Percentiles rank a stretch among this genome's conserved stretches.
These are phyloP conservation scores for Septoria petroselini DNA, from an alignment of 2,329 filamentous ascomycete genomes.

Conservation along the genomic window DNA sequence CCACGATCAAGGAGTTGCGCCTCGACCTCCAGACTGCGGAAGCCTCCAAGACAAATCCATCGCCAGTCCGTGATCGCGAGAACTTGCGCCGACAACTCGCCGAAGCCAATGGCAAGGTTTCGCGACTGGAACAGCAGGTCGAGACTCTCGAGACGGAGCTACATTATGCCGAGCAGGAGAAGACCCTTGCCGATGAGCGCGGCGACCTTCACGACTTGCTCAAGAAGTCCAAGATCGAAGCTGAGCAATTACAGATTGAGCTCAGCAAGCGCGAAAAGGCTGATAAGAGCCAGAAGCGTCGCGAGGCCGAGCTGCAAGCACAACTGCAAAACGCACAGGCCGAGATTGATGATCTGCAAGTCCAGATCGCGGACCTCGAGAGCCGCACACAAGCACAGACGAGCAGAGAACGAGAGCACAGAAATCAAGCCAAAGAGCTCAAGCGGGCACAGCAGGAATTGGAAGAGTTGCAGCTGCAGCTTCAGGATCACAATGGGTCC, in stretches of 20 bases:
- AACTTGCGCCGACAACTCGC: constrained; percentile 36
- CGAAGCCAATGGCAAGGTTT: constrained; percentile 38
- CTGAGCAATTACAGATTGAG: constrained; percentile 62
- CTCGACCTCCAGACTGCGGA: constrained; percentile 36
- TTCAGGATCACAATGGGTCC: constrained; percentile 46
- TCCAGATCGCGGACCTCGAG: constrained; percentile 53
- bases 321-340: constrained; percentile 62
- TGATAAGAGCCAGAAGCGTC: constrained; percentile 55
- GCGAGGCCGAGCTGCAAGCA: constrained; percentile 59
- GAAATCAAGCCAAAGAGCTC: constrained; percentile 36
- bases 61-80: constrained; percentile 37
- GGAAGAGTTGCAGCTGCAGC: constrained; percentile 42
- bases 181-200: constrained; percentile 54
- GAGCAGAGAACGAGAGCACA: constrained; percentile 40
- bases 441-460: constrained; percentile 34
- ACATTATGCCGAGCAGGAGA: constrained; percentile 53
- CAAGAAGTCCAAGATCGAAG: constrained; percentile 58
- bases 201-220: constrained; percentile 60
- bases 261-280: constrained; percentile 66
- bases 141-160: constrained; percentile 58
- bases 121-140: constrained; percentile 52
- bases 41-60: constrained; percentile 30
- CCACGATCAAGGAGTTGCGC: constrained; percentile 38
- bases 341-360: constrained; percentile 47
- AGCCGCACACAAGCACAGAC: constrained; percentile 28